phyloP scores from a whole-genome alignment of 2,329 filamentous ascomycete species.

The Aspergillus pseudoglaucus region DNA sequence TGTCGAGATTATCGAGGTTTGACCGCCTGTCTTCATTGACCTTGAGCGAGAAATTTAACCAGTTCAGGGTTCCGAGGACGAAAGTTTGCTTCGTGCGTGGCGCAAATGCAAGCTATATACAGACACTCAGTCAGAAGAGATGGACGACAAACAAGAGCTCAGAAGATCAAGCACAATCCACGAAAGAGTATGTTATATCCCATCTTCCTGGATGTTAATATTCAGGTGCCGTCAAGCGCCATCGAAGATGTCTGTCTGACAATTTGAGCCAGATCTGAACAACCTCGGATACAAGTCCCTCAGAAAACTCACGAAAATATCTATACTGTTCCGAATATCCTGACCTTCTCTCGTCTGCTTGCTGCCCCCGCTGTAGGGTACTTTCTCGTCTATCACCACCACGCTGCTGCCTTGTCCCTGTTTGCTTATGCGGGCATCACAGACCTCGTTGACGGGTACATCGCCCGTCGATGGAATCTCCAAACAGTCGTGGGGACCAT shows the following conservation, averaged over 20 bases:
- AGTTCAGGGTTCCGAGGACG: not conserved
- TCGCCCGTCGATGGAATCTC: slow-evolving; percentile 78
- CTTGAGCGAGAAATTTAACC: not conserved
- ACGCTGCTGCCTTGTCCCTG: slow-evolving; percentile 71
- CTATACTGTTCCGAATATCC: slow-evolving; percentile 89
- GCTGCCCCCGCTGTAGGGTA: slow-evolving; percentile 84
- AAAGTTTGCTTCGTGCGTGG: not conserved
- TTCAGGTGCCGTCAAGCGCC: no score
- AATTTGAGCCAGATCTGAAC: slow-evolving; percentile 11
- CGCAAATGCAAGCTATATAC: not conserved
- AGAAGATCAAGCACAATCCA: slow-evolving; percentile 9
- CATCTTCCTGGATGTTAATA: no score
- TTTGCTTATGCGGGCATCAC: slow-evolving; percentile 89
- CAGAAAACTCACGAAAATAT: slow-evolving; percentile 69
- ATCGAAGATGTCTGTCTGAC: not conserved
- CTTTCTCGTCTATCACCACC: slow-evolving; percentile 74
- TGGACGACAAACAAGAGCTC: slow-evolving; percentile 19
- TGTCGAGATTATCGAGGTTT: not conserved
- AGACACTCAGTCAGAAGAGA: slow-evolving; percentile 10
- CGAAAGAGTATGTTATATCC: slow-evolving; percentile 11
- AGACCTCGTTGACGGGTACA: slow-evolving; percentile 88
- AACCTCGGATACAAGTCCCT: slow-evolving; percentile 25
- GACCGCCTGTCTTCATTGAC: no score
- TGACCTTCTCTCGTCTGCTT: slow-evolving; percentile 79
- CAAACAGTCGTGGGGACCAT: slow-evolving; percentile 93